Base-by-base conservation (phyloP, 257 asterid species). In the Gentiana dahurica region DNA sequence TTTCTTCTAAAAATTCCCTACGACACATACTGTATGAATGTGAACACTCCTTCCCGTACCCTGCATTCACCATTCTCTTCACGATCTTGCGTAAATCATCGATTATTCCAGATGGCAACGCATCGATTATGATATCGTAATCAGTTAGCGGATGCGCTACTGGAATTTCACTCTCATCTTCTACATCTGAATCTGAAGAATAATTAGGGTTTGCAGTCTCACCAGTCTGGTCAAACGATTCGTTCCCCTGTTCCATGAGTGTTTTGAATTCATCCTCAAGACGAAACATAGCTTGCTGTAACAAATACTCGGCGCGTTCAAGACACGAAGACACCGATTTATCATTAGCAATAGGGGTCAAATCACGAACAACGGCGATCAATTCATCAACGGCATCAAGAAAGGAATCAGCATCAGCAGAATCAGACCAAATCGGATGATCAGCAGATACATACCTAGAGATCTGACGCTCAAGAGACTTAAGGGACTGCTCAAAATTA, bases 31-130 rank as follows among this genome's bases (percentile, higher is more conserved):
- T 88, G 81, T 83, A 92, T 3, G 79, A 90, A 73, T 83, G 97
- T 2, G 90, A 76, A 65, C 97, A 87, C 78, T 92, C 97, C 67
- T 85, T 85, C 44, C 66, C 84, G 37, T 80, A 85, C 59, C 98
- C 98, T 0, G 97, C 98, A n/a, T 77, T 88, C 62, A 85, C 95
- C 98, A 92, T 92, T 66, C 97, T 75, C 76, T 75, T 85, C 12
- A 83, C 88, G 54, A 88, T 92, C 72, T 80, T 93, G 72, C 81
- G 94, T 43, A 92, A 62, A 55, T 88, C 94, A 34, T 76, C 77
- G 63, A 88, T 77, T 43, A 86, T 75, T 2, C 91, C 94, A 6
- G 86, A 65, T 34, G 97, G 98, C 5, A 92, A 78, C 0, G 93
- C 93, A 61, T 87, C 98, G 47, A 92, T 92, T 8, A 88, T 64